These are phyloP conservation scores for Nemania sp. DNA, from an alignment of 2,329 filamentous ascomycete species.

Conservation along the genomic window DNA sequence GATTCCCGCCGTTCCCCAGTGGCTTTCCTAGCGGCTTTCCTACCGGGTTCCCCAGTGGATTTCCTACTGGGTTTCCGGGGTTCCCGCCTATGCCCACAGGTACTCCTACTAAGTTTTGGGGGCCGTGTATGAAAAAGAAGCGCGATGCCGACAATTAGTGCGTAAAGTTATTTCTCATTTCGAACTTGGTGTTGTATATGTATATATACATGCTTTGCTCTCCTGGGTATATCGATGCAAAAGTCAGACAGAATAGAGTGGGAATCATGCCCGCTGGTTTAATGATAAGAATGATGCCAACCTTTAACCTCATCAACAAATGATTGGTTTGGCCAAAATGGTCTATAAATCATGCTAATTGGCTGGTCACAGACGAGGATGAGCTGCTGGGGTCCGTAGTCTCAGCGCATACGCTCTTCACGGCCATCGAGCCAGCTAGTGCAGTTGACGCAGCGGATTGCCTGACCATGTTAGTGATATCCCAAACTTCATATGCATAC, in stretches of 20 bases:
- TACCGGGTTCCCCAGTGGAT: conserved; percentile 27
- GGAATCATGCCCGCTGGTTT: conserved; percentile 9
- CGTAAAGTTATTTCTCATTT: conserved; percentile 4
- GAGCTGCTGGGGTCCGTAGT: background rate
- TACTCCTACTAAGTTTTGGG: conserved; percentile 39
- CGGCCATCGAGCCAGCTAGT: conserved; percentile 69
- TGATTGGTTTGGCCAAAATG: background rate
- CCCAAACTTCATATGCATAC: background rate
- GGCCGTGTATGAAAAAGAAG: conserved; percentile 45
- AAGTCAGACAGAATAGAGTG: conserved; percentile 10
- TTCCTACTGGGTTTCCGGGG: conserved; percentile 31
- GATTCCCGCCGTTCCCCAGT: conserved; percentile 27
- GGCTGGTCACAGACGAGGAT: background rate
- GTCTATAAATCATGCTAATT: background rate
- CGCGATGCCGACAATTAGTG: conserved; percentile 27
- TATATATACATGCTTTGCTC: conserved; percentile 17
- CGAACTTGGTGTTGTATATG: conserved; percentile 10
- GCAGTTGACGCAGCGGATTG: conserved; percentile 65
- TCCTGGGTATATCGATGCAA: conserved; percentile 30
- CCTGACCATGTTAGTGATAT: conserved; percentile 47
- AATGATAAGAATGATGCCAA: conserved; percentile 11
- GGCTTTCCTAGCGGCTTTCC: conserved; percentile 27
- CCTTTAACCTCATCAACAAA: background rate
- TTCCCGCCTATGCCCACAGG: conserved; percentile 36
- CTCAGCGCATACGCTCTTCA: conserved; percentile 56